Evolutionary conservation across 2,329 filamentous ascomycete species (phyloP).

Genomic region (Trichoderma sp.): DNA sequence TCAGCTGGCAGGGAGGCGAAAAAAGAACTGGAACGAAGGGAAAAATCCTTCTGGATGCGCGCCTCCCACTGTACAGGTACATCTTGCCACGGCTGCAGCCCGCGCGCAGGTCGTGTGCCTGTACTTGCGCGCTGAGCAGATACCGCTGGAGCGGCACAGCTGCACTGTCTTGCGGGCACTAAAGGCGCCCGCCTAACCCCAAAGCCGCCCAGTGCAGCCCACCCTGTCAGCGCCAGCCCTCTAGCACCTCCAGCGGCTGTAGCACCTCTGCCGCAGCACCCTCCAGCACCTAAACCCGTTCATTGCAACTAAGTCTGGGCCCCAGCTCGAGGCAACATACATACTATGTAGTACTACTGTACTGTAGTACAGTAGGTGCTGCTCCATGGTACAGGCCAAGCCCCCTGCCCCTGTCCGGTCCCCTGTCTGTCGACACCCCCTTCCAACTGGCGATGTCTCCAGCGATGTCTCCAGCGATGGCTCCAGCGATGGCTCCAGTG

Average conservation of each 20-base stretch:
- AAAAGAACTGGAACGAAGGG: no score
- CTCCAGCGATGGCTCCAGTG: no score
- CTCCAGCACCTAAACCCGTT: no score
- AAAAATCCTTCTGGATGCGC: not conserved
- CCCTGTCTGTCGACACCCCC: not conserved
- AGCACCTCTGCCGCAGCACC: no score
- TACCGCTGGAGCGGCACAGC: constrained; percentile 12
- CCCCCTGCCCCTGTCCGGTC: constrained; percentile 14
- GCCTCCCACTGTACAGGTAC: not conserved
- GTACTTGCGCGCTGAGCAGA: not conserved
- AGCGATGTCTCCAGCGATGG: no score
- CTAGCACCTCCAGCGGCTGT: no score
- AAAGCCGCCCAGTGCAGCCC: constrained; percentile 11
- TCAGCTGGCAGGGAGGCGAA: constrained; percentile 1
- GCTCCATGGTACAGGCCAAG: no score
- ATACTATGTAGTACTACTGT: no score
- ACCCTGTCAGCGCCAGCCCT: constrained; percentile 10
- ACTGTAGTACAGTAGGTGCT: no score
- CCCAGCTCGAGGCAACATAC: not conserved
- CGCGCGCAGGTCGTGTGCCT: not conserved
- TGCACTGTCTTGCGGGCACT: constrained; percentile 14
- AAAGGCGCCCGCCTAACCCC: not conserved
- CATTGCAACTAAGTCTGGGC: constrained; percentile 10
- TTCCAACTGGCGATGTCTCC: no score
- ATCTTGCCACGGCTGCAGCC: not conserved